Evolutionary conservation across 1,284 basidiomycete species (phyloP), one percentile per base, ranked within the genome.

Genomic region (Coniophora puteana): DNA sequence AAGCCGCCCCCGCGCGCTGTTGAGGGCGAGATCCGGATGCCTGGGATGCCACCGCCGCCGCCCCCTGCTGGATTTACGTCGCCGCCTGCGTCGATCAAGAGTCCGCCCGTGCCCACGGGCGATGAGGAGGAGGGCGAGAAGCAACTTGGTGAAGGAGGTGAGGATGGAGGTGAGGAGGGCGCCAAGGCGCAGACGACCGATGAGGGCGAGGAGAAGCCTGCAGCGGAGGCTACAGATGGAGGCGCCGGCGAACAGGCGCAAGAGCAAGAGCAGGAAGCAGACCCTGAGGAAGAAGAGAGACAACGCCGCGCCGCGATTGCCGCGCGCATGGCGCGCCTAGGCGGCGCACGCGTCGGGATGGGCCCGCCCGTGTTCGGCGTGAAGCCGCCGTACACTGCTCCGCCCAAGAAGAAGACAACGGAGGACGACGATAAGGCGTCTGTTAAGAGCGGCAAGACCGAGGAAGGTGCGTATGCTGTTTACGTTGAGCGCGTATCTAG

Each of bases 251-350:
- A 61, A 35, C 58, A 59, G 18, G 52, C 50, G 20, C 58, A 14
- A 3, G 18, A 20, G 27, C 17, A 61, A 62, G n/a, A 62, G 44
- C 66, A 68, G 12, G 77, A 78, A 47, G 64, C 63, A 12, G 80
- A 81, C 52, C 74, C 78, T 4, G 83, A 85, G 55, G 86, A 89
- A 39, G 85, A 89, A 49, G 91, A 91, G 58, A 72, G 83, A 38
- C 80, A 83, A 52, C 78, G 86, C 38, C 79, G 87, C 31, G 83
- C 85, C 8, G 83, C 82, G 13, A 83, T 93, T 54, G 92, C 90
- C 22, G 90, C 86, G 22, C 76, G 90, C 43, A 93, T 94, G 90
- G 92, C 89, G 42, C 83, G 84, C 51, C 74, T 93, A 10, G 93
- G 89, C 22, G 93, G 89, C 26, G 81, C 90, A 31, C 78, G 87